A percentile compares a stretch with the other conserved stretches of the same genome.
These are phyloP conservation scores for Alternaria gansuensis DNA, from an alignment of 2,329 filamentous ascomycete genomes.

Conservation along the genomic window DNA sequence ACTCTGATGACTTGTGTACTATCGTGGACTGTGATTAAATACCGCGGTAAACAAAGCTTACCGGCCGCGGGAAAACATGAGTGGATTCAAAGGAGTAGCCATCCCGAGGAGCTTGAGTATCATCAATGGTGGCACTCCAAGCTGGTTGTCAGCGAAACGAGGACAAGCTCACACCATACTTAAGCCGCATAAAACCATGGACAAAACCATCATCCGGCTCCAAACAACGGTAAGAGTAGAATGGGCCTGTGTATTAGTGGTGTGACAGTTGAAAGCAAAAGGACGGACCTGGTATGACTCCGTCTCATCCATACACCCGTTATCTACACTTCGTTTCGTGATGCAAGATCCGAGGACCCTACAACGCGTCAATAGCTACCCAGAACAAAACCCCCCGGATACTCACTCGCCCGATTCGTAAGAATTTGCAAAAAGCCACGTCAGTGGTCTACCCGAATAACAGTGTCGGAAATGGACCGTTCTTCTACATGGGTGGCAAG, in stretches of 20 bases:
- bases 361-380: conserved; percentile 31
- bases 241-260: conserved; percentile 15
- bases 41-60: conserved; percentile 8
- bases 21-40: conserved; percentile 10
- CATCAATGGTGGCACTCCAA: background rate
- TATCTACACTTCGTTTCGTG: conserved; percentile 22
- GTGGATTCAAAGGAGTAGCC: conserved; percentile 4
- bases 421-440: background rate
- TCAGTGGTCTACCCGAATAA: background rate
- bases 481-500: background rate
- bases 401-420: conserved; percentile 26
- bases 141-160: background rate
- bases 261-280: conserved; percentile 10
- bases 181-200: background rate
- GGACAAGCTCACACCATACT: background rate
- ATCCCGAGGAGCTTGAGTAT: conserved; percentile 1
- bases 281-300: conserved; percentile 19
- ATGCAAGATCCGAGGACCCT: conserved; percentile 36
- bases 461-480: background rate
- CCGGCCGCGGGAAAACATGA: conserved; percentile 12
- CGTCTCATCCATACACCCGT: conserved; percentile 16
- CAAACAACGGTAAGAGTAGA: background rate
- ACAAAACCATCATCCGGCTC: background rate
- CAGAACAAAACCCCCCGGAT: conserved; percentile 15
- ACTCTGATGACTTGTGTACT: background rate